Percentiles rank a stretch among this genome's conserved stretches.
Evolutionary conservation across 768 basidiomycete genomes (phyloP).

Genomic region (Lentinula detonsa): DNA sequence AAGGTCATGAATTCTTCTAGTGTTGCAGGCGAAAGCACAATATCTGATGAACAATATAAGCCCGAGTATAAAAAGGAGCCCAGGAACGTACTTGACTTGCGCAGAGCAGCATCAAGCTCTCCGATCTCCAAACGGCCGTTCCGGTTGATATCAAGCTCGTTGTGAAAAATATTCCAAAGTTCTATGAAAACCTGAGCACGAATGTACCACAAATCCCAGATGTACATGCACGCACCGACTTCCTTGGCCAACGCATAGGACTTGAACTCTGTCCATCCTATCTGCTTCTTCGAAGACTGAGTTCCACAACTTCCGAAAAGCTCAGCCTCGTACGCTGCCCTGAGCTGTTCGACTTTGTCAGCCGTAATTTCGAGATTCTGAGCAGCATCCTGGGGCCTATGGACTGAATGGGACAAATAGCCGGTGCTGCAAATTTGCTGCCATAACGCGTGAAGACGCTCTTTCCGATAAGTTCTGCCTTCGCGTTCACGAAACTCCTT

Average conservation of each 20-base stretch:
- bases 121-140: conserved; percentile 74
- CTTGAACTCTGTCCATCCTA: conserved; percentile 70
- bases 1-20: conserved; percentile 76
- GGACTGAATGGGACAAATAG: conserved; percentile 8
- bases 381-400: conserved; percentile 11
- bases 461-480: conserved; percentile 51
- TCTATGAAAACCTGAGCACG: conserved; percentile 36
- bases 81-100: conserved; percentile 56
- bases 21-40: conserved; percentile 61
- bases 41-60: conserved; percentile 40
- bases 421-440: conserved; percentile 37
- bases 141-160: conserved; percentile 85
- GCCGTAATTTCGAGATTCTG: conserved; percentile 35
- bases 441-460: conserved; percentile 60
- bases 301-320: conserved; percentile 52
- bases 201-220: conserved; percentile 2
- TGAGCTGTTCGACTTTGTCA: conserved; percentile 57
- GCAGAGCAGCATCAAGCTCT: conserved; percentile 57
- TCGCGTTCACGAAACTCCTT: conserved; percentile 60
- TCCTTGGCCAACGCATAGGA: conserved; percentile 78
- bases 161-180: conserved; percentile 87
- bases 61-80: conserved; percentile 11
- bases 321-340: conserved; percentile 74
- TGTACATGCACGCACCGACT: conserved; percentile 47
- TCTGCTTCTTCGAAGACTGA: conserved; percentile 34